Conservation (phyloP, 1,284 basidiomycete species). For the Apiotrichum laibachii region DNA sequence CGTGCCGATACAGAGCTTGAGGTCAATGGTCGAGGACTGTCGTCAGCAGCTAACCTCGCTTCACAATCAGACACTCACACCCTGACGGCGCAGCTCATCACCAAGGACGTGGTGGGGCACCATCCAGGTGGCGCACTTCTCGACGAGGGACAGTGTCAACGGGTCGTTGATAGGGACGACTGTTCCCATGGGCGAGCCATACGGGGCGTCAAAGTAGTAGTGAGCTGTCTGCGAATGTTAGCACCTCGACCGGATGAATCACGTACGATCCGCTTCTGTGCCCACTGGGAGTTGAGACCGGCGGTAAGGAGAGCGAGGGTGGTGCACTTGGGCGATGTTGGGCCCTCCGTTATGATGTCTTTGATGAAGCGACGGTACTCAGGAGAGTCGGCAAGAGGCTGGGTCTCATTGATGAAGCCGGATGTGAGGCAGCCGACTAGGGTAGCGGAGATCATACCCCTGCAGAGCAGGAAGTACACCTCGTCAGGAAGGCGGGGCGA, state of each 20-base stretch:
- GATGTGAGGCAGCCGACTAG: constrained; percentile 87
- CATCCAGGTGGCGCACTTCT: constrained; percentile 88
- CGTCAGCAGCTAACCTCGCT: not conserved
- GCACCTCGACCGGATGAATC: not conserved
- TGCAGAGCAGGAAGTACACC: constrained; percentile 91
- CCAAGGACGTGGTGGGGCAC: constrained; percentile 83
- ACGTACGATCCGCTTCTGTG: constrained; percentile 62
- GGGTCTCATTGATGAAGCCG: constrained; percentile 74
- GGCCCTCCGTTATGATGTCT: constrained; percentile 89
- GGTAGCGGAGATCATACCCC: constrained; percentile 81
- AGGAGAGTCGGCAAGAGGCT: constrained; percentile 88
- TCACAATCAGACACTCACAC: constrained; percentile 61
- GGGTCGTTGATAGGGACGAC: constrained; percentile 68
- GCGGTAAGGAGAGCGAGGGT: constrained; percentile 79
- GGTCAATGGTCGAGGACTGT: constrained; percentile 94
- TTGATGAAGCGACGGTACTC: constrained; percentile 94
- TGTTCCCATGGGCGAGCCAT: constrained; percentile 28
- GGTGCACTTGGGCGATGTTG: constrained; percentile 86
- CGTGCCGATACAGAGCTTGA: constrained; percentile 89
- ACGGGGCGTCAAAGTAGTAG: constrained; percentile 53
- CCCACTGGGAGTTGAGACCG: constrained; percentile 71
- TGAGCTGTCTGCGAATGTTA: constrained; percentile 43
- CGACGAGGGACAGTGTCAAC: constrained; percentile 79
- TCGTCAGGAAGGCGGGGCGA: constrained; percentile 93
- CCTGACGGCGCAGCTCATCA: constrained; percentile 91